Conservation (phyloP, 1,284 basidiomycete species). For the Ganoderma sinense region DNA sequence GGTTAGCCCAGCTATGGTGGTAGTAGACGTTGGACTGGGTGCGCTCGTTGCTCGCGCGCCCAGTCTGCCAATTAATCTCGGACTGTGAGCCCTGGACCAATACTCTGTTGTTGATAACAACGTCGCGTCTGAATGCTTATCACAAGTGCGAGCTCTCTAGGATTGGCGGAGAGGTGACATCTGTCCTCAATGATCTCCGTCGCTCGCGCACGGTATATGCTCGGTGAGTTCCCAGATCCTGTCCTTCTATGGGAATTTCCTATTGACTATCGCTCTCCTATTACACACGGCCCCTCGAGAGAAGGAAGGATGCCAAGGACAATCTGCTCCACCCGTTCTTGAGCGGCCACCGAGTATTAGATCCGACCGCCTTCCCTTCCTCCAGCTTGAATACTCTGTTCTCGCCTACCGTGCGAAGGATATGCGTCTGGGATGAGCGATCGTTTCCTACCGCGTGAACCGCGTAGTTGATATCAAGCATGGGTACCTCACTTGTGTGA, state of each 20-base stretch:
- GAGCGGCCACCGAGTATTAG: background rate
- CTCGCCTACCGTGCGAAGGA: background rate
- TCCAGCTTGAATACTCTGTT: background rate
- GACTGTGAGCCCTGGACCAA: too few species aligned
- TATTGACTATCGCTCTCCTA: background rate
- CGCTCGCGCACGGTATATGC: background rate
- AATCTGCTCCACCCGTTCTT: slow-evolving; percentile 3
- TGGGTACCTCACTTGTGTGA: background rate
- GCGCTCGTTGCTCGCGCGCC: too few species aligned
- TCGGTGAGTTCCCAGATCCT: background rate
- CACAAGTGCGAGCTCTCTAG: background rate
- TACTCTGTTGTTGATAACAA: background rate
- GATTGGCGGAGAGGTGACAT: background rate
- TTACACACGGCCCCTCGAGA: background rate
- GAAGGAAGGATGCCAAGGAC: slow-evolving; percentile 7
- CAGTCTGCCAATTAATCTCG: too few species aligned
- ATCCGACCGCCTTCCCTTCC: background rate
- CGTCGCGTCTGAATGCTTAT: background rate
- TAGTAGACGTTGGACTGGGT: too few species aligned
- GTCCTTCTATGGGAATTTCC: slow-evolving; percentile 1
- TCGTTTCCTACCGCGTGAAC: background rate
- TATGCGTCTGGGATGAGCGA: background rate
- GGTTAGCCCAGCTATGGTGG: too few species aligned
- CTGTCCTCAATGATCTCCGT: slow-evolving; percentile 1
- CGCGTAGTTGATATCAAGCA: background rate